These are phyloP conservation scores for Lathyrus aphaca DNA, from an alignment of 306 rosid species.

Conservation along the genomic window DNA sequence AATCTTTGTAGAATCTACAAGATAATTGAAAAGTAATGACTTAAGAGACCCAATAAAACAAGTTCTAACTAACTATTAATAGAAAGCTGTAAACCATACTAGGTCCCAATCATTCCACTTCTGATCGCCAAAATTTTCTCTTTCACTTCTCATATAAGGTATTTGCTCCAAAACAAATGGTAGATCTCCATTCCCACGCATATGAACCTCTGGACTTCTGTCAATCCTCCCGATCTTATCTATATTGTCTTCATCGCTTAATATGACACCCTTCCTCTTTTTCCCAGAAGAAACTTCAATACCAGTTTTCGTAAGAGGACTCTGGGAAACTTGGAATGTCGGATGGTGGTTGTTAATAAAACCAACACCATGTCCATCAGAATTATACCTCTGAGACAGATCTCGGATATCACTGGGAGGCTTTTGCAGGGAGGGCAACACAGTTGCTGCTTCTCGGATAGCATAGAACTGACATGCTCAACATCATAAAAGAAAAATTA, in stretches of 20 bases:
- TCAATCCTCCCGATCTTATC: constrained; percentile 42
- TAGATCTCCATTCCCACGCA: constrained; percentile 42
- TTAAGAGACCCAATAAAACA: constrained; percentile 26
- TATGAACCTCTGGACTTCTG: constrained; percentile 47
- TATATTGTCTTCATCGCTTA: constrained; percentile 43
- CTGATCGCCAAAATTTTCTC: constrained; percentile 49
- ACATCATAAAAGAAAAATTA: constrained; percentile 27
- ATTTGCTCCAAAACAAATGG: constrained; percentile 41
- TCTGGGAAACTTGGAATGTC: constrained; percentile 40
- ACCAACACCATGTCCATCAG: constrained; percentile 37
- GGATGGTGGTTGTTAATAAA: constrained; percentile 38
- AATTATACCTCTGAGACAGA: constrained; percentile 42
- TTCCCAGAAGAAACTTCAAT: constrained; percentile 52
- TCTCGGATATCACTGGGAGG: constrained; percentile 40
- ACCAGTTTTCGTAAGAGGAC: constrained; percentile 41
- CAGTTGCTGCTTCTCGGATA: constrained; percentile 42
- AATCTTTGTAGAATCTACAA: constrained; percentile 67
- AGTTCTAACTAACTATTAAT: constrained; percentile 21
- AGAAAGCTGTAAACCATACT: constrained; percentile 55
- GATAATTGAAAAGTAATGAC: constrained; percentile 32
- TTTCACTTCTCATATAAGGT: constrained; percentile 38
- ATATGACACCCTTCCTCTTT: constrained; percentile 58
- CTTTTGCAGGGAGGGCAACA: constrained; percentile 41
- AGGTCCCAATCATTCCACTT: constrained; percentile 55
- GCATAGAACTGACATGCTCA: constrained; percentile 17